Conservation (phyloP, 2,329 filamentous ascomycete species). For the Alternaria metachromatica region DNA sequence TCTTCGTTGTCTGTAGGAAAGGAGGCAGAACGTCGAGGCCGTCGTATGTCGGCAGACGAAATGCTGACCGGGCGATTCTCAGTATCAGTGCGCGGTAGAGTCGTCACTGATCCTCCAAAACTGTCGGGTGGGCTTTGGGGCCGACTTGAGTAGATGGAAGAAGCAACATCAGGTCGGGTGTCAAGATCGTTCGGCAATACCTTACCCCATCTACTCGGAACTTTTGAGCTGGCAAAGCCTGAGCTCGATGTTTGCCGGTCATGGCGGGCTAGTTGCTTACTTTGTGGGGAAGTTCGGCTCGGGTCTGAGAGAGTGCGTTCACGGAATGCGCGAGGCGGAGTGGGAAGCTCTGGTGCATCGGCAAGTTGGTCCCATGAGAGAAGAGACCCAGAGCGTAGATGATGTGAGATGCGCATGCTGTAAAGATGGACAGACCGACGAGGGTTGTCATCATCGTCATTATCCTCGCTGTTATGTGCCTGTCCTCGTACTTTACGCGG, state of each 20-base stretch:
- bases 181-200: conserved; percentile 30
- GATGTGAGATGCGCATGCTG: conserved; percentile 55
- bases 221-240: conserved; percentile 45
- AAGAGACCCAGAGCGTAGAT: conserved; percentile 52
- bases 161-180: conserved; percentile 31
- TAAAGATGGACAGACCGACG: conserved; percentile 50
- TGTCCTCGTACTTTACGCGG: background rate
- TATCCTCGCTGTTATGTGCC: conserved; percentile 1
- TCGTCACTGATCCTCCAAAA: conserved; percentile 32
- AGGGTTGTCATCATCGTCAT: conserved; percentile 20
- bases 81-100: conserved; percentile 16
- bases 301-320: conserved; percentile 29
- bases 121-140: conserved; percentile 47
- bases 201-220: conserved; percentile 49
- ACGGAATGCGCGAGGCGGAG: conserved; percentile 15
- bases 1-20: conserved; percentile 33
- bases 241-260: conserved; percentile 45
- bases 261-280: conserved; percentile 22
- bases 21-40: conserved; percentile 26
- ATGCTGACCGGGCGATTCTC: conserved; percentile 12
- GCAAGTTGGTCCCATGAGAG: conserved; percentile 45
- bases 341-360: conserved; percentile 27
- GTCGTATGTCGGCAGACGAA: conserved; percentile 15
- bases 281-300: conserved; percentile 21
- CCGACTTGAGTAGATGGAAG: conserved; percentile 51